Percentiles rank a stretch among this genome's conserved stretches.
Conservation (phyloP, 2,329 filamentous ascomycete species). For the Hawksworthiomyces lignivorus region DNA sequence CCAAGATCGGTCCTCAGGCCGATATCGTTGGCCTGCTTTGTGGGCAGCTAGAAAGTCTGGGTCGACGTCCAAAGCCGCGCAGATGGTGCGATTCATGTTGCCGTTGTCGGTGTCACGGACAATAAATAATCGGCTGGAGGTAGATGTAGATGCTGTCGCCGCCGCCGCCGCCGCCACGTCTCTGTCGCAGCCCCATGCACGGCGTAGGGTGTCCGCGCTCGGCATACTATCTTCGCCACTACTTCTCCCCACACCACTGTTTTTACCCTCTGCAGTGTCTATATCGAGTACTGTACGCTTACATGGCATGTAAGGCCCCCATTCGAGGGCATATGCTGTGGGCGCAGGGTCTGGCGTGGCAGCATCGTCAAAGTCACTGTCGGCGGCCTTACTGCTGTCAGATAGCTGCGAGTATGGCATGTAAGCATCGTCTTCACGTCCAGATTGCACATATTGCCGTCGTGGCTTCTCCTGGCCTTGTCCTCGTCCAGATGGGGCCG, state of each 20-base stretch:
- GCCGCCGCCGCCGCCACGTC: background rate
- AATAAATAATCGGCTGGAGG: constrained; percentile 17
- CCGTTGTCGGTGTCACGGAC: constrained; percentile 18
- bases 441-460: too few relatives aligned
- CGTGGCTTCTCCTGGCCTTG: too few relatives aligned
- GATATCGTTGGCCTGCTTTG: constrained; percentile 19
- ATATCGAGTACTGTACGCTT: background rate
- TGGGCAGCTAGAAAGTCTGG: constrained; percentile 25
- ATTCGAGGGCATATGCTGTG: constrained; percentile 6
- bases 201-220: background rate
- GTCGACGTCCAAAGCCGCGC: constrained; percentile 20
- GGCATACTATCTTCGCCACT: background rate
- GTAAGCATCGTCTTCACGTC: too few relatives aligned
- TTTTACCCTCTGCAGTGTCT: background rate
- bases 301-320: background rate
- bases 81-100: constrained; percentile 11
- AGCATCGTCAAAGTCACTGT: background rate
- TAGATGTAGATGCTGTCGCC: background rate
- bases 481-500: too few relatives aligned
- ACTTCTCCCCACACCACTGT: background rate
- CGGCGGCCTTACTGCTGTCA: background rate
- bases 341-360: background rate
- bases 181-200: constrained; percentile 1
- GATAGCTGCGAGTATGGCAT: too few relatives aligned
- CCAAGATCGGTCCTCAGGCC: constrained; percentile 13